Percentiles rank a stretch among this genome's conserved stretches.
Evolutionary conservation across 2,329 filamentous ascomycete genomes (phyloP).

Genomic region (Pseudogymnoascus sp.): DNA sequence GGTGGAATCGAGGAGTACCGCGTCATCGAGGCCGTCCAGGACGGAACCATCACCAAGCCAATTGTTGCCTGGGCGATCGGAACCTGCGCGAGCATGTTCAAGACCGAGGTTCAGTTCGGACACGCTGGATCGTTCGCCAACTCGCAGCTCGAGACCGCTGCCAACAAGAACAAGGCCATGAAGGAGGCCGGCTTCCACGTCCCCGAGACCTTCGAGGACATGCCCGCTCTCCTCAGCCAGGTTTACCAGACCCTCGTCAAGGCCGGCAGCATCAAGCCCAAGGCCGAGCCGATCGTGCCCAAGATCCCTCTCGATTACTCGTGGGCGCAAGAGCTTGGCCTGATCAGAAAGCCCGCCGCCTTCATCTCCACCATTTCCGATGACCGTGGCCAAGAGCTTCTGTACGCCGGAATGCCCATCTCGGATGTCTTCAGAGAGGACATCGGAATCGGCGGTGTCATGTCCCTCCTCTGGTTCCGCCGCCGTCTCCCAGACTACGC

Average conservation of each 20-base stretch:
- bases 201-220: constrained; percentile 92
- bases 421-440: constrained; percentile 99
- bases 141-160: constrained; percentile 96
- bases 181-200: constrained; percentile 89
- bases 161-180: constrained; percentile 96
- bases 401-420: constrained; percentile 98
- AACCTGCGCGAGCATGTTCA: constrained; percentile 99
- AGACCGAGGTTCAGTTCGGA: constrained; percentile 99
- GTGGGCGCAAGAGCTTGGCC: constrained; percentile 97
- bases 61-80: constrained; percentile 99
- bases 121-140: constrained; percentile 98
- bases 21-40: constrained; percentile 95
- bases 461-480: constrained; percentile 99
- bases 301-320: constrained; percentile 99
- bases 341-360: constrained; percentile 98
- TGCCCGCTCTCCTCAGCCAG: constrained; percentile 64
- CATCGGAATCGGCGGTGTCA: constrained; percentile 98
- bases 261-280: constrained; percentile 74
- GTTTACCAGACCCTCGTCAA: constrained; percentile 87
- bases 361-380: constrained; percentile 99
- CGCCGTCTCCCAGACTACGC: constrained; percentile 91
- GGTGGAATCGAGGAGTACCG: constrained; percentile 99
- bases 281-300: constrained; percentile 82
- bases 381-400: constrained; percentile 97
- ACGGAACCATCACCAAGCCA: constrained; percentile 91